phyloP scores from a whole-genome alignment of 805 yeast species.

The Teunomyces stri region DNA sequence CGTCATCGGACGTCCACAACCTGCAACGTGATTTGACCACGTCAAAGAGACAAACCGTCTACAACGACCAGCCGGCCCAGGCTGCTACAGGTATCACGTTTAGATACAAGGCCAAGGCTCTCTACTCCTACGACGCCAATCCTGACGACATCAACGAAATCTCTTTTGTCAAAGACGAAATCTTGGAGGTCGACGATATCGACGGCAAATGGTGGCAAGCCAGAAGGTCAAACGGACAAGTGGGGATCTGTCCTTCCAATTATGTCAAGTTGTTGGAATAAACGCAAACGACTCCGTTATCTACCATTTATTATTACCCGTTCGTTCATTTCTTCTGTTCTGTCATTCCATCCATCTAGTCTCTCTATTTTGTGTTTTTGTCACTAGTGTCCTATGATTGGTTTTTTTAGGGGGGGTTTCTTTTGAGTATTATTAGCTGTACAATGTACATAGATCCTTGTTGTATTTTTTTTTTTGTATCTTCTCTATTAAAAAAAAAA shows the following conservation, averaged over 20 bases:
- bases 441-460: background rate
- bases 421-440: constrained; percentile 1
- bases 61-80: constrained; percentile 20
- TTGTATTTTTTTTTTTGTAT: background rate
- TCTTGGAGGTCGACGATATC: constrained; percentile 87
- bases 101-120: constrained; percentile 82
- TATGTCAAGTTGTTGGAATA: constrained; percentile 72
- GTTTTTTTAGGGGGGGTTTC: constrained; percentile 1
- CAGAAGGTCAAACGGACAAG: constrained; percentile 80
- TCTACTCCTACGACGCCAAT: constrained; percentile 84
- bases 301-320: background rate
- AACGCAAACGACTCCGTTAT: background rate
- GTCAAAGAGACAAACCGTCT: constrained; percentile 22
- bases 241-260: constrained; percentile 95
- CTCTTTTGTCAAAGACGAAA: constrained; percentile 85
- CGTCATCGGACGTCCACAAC: constrained; percentile 31
- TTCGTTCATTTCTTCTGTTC: background rate
- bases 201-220: constrained; percentile 99
- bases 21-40: constrained; percentile 29
- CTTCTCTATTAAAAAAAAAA: background rate
- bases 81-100: constrained; percentile 40
- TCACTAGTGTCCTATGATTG: background rate
- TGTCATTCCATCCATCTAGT: background rate
- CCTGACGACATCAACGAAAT: constrained; percentile 92
- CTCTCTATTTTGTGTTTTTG: background rate